Conservation (phyloP, 2,329 filamentous ascomycete species). For the Diaporthe eres region DNA sequence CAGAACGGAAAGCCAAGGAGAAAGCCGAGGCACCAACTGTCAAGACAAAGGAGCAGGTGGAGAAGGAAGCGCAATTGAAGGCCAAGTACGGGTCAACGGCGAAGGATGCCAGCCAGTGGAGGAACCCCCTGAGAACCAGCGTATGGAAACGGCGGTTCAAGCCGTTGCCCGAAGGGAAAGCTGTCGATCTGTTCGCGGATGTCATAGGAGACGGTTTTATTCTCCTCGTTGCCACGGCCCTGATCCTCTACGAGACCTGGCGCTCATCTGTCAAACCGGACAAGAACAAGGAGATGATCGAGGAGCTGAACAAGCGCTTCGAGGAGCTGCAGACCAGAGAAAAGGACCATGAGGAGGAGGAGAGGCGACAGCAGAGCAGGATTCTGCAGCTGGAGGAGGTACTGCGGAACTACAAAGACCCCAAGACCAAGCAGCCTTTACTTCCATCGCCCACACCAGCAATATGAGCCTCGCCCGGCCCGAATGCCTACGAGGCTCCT, state of each 20-base stretch:
- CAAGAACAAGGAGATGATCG: conserved; percentile 66
- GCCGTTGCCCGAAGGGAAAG: conserved; percentile 74
- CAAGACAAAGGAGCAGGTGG: conserved; percentile 73
- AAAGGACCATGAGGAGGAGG: conserved; percentile 64
- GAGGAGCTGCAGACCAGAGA: conserved; percentile 65
- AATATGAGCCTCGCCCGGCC: conserved; percentile 25
- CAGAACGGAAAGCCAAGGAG: conserved; percentile 72
- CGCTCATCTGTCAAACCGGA: conserved; percentile 73
- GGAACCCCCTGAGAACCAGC: conserved; percentile 52
- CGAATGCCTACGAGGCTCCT: neutral
- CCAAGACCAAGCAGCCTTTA: conserved; percentile 69
- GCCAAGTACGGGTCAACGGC: conserved; percentile 59
- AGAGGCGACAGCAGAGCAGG: conserved; percentile 59
- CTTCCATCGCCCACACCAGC: conserved; percentile 55
- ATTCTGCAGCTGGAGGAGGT: conserved; percentile 69
- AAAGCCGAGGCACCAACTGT: conserved; percentile 75
- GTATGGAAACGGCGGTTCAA: conserved; percentile 75
- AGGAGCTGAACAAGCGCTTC: conserved; percentile 62
- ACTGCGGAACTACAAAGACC: conserved; percentile 65
- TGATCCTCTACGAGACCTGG: conserved; percentile 75
- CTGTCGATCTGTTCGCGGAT: conserved; percentile 77
- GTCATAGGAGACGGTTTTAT: conserved; percentile 76
- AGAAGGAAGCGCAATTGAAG: conserved; percentile 65
- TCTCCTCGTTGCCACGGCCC: conserved; percentile 67
- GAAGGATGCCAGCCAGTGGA: conserved; percentile 57